Evolutionary conservation across 768 basidiomycete genomes (phyloP), one percentile per base, ranked within the genome.

Genomic region (Termitomyces sp.): DNA sequence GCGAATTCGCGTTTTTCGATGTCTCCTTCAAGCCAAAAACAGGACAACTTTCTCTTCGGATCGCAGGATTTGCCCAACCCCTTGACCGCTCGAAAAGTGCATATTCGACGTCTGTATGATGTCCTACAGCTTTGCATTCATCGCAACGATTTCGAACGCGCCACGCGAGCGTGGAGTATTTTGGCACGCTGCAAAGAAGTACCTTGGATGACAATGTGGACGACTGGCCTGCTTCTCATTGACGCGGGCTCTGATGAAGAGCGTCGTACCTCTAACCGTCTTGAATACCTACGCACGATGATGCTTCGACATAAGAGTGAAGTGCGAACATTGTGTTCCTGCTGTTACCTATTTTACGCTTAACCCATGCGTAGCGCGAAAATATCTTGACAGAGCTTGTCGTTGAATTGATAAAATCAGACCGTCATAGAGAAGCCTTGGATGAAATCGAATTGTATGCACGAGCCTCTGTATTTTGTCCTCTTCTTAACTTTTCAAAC

Each of bases 361-460:
- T 35, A 52, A 45, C 50, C 16, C 42, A 53, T 32, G 23, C 36
- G 23, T 62, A 96, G 94, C 83, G 82, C 62, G 88, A 91, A 68
- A 58, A 70, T 23, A 84, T 96, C 39, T 73, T 97, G 10, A 82
- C 83, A 61, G 92, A 95, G 64, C 70, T 95, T 3, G 72, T 89
- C 10, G 76, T 93, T 23, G 76, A 82, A 31, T 74, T 94, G 20
- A 82, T 94, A 53, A 60, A 79, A 18, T 67, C 76, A 18, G 78
- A 74, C 5, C 77, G 76, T 63, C 76, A 88, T 61, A 76, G 77
- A 53, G 83, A 86, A 50, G 94, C 94, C 1, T 71, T 94, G 52
- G 88, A 92, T 56, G 91, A 97, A 65, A 72, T 96, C 12, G 91
- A 94, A 65, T 77, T 94, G 91, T 94, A 70, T 59, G 82, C 69